phyloP scores from a whole-genome alignment of 176 grass and related monocot species.

The Carex scoparia region DNA sequence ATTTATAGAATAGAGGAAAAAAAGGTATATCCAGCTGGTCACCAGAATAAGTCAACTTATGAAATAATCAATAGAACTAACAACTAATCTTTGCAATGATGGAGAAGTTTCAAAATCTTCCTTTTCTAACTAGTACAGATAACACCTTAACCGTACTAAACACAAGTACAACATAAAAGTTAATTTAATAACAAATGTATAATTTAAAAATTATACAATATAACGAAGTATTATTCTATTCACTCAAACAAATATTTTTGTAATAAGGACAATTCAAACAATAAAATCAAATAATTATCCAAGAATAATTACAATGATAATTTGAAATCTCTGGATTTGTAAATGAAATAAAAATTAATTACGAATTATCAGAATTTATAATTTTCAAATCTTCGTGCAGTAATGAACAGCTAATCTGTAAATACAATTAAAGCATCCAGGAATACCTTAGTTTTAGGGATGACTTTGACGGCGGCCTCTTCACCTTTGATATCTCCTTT shows the following conservation, averaged over 20 bases:
- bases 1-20: not conserved
- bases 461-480: constrained; percentile 82
- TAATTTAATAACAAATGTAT: not conserved
- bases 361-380: not conserved
- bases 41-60: constrained; percentile 2
- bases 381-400: not conserved
- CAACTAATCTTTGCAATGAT: constrained; percentile 9
- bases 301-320: not conserved
- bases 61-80: not conserved
- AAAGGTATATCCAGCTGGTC: not conserved
- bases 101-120: not conserved
- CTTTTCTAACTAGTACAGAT: not conserved
- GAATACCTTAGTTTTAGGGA: constrained; percentile 71
- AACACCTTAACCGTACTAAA: not conserved
- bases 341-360: not conserved
- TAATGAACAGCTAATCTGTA: not conserved
- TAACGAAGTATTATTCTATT: not conserved
- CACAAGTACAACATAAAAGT: not conserved
- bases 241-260: not conserved
- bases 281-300: not conserved
- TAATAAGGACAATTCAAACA: not conserved
- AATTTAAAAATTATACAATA: not conserved
- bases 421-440: not conserved
- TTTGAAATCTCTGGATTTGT: not conserved
- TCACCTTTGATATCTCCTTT: constrained; percentile 78